A percentile compares a stretch with the other conserved stretches of the same genome.
Evolutionary conservation across 768 basidiomycete genomes (phyloP).

Genomic region (Tricholoma sp.): DNA sequence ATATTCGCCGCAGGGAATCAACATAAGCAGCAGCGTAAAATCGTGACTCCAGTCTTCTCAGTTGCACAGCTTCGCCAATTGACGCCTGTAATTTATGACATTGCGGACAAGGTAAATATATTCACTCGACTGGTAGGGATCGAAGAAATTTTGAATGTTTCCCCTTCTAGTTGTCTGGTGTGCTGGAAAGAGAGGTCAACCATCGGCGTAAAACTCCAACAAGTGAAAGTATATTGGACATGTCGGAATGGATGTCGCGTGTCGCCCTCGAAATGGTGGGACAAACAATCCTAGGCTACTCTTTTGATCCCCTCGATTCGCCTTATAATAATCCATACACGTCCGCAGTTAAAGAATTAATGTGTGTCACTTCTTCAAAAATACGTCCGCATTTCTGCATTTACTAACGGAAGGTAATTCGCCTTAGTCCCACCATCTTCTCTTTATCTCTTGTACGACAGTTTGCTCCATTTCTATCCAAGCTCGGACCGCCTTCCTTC

Average conservation of each 20-base stretch:
- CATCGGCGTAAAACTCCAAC: slow-evolving; percentile 1
- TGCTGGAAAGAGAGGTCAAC: slow-evolving; percentile 23
- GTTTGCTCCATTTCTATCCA: slow-evolving; percentile 39
- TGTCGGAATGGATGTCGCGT: slow-evolving; percentile 43
- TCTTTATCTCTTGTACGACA: slow-evolving; percentile 40
- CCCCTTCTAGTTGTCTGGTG: slow-evolving; percentile 22
- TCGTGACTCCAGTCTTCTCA: slow-evolving; percentile 44
- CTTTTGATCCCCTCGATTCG: slow-evolving; percentile 42
- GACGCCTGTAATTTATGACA: slow-evolving; percentile 39
- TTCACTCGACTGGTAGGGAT: background rate
- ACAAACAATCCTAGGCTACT: slow-evolving; percentile 39
- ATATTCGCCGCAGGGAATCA: slow-evolving; percentile 27
- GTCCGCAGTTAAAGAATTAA: slow-evolving; percentile 38
- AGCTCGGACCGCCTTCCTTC: slow-evolving; percentile 36
- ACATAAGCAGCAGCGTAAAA: slow-evolving; percentile 45
- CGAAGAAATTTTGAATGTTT: background rate
- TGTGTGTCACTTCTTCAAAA: slow-evolving; percentile 24
- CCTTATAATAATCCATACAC: slow-evolving; percentile 39
- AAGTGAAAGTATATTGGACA: slow-evolving; percentile 29
- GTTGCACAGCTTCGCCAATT: slow-evolving; percentile 38
- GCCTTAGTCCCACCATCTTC: slow-evolving; percentile 39
- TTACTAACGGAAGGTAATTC: too few relatives aligned
- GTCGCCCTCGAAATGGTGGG: slow-evolving; percentile 41
- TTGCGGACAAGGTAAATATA: slow-evolving; percentile 37
- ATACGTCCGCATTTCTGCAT: background rate